Percentiles rank a stretch among this genome's conserved stretches.
Conservation (phyloP, 345 rosid genomes). For the Eucalyptus pauciflora region DNA sequence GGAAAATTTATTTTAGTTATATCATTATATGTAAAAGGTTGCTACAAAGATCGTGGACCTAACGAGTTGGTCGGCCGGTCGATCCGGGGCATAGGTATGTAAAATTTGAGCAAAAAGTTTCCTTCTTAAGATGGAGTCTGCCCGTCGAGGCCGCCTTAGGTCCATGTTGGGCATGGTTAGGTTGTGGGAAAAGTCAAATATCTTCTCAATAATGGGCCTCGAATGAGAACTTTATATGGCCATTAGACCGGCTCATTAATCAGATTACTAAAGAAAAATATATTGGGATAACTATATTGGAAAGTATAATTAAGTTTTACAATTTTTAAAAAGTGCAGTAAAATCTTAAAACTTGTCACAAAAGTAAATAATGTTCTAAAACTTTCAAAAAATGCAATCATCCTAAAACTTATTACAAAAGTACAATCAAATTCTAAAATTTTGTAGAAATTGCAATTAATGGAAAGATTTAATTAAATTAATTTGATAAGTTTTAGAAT, state of each 20-base stretch:
- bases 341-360: rapidly evolving
- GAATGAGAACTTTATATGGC: neutral
- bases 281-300: rapidly evolving
- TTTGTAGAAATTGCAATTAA: no score
- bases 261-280: rapidly evolving
- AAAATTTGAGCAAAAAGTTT: neutral
- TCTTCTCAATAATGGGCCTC: rapidly evolving
- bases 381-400: no score
- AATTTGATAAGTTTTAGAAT: no score
- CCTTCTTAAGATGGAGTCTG: rapidly evolving
- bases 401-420: rapidly evolving
- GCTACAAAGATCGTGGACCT: neutral
- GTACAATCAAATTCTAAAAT: rapidly evolving
- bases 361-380: rapidly evolving
- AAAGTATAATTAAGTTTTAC: no score
- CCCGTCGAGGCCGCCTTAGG: neutral
- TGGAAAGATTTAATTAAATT: rapidly evolving
- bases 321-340: rapidly evolving
- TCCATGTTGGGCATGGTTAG: neutral
- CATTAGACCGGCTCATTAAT: neutral
- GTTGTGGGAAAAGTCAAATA: neutral
- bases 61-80: neutral
- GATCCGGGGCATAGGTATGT: neutral
- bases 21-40: neutral
- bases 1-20: neutral